Percentiles rank a stretch among this genome's conserved stretches.
Evolutionary conservation across 2,329 filamentous ascomycete species (phyloP).

Genomic region (Fusarium euwallaceae): DNA sequence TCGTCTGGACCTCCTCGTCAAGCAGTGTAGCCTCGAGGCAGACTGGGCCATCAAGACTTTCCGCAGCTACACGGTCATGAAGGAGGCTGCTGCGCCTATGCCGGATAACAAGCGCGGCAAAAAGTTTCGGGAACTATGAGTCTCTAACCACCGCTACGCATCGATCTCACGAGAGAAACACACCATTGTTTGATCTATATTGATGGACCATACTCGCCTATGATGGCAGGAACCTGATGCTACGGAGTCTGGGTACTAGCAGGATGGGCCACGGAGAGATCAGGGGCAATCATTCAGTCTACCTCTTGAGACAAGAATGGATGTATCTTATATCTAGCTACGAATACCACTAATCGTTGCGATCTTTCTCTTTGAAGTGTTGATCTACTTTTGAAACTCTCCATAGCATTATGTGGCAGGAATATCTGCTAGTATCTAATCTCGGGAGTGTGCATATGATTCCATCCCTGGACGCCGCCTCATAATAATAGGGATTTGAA

Average conservation of each 20-base stretch:
- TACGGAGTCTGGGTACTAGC: neutral
- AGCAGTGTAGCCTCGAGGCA: slow-evolving; percentile 12
- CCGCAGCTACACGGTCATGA: slow-evolving; percentile 2
- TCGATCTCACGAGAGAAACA: neutral
- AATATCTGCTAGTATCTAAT: neutral
- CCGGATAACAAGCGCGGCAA: too few relatives aligned
- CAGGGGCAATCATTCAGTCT: neutral
- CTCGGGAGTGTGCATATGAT: neutral
- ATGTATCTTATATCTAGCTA: neutral
- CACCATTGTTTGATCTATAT: fast-evolving
- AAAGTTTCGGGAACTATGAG: neutral
- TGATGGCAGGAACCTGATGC: neutral
- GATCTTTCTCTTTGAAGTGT: neutral
- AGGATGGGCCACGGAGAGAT: neutral
- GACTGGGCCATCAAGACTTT: slow-evolving; percentile 5
- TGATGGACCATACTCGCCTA: too few relatives aligned
- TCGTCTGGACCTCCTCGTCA: slow-evolving; percentile 1
- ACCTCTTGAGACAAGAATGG: neutral
- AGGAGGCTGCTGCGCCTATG: neutral
- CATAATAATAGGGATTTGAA: neutral
- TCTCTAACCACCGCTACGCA: neutral
- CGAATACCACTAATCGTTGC: neutral
- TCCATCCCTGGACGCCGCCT: neutral
- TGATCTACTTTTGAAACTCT: neutral
- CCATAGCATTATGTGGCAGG: too few relatives aligned